phyloP scores from a whole-genome alignment of 179 eudicot genomes.

The Beta corolliflora region DNA sequence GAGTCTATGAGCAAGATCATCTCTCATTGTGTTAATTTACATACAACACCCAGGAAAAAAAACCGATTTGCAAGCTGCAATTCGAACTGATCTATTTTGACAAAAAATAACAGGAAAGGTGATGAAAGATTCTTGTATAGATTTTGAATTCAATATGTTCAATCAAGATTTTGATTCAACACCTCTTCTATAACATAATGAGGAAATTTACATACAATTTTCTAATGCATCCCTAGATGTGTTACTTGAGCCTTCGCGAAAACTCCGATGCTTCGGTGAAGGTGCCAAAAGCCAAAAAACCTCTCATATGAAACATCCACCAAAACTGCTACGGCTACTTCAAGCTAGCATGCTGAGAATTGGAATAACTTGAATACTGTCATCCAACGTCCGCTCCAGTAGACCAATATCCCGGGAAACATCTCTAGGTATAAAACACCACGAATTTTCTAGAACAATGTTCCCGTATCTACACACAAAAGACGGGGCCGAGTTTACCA shows the following conservation, averaged over 20 bases:
- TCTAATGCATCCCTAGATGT: not conserved
- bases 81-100: too few relatives aligned
- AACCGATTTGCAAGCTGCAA: too few relatives aligned
- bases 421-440: constrained; percentile 4
- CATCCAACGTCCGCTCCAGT: not conserved
- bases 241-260: not conserved
- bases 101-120: not conserved
- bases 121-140: not conserved
- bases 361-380: not conserved
- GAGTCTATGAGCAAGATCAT: not conserved
- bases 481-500: not conserved
- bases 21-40: not conserved
- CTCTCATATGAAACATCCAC: not conserved
- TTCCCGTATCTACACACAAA: constrained; percentile 4
- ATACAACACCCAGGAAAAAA: too few relatives aligned
- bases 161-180: not conserved
- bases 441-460: not conserved
- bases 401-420: not conserved
- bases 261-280: not conserved
- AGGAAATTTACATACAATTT: not conserved
- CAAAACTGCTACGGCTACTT: constrained; percentile 1
- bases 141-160: not conserved
- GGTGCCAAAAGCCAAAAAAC: not conserved
- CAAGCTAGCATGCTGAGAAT: constrained; percentile 1
- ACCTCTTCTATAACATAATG: not conserved